Conservation (phyloP, 129 eudicot genomes). For the Lactuca sativa region DNA sequence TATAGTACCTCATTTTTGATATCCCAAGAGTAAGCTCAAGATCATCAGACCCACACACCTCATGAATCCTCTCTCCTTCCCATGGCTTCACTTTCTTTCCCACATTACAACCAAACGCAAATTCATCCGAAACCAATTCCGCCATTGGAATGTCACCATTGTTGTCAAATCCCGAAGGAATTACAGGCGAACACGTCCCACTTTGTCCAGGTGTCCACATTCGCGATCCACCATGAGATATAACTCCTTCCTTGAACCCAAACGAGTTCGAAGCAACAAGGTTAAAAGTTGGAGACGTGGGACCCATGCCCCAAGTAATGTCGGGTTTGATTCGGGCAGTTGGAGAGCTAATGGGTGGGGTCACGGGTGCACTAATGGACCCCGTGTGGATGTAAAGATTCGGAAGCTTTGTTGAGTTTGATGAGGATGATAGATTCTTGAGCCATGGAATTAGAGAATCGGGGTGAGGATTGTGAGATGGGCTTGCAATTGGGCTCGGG, state of each 20-base stretch:
- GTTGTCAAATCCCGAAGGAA: constrained; percentile 52
- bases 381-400: constrained; percentile 56
- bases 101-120: constrained; percentile 63
- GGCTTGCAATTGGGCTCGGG: constrained; percentile 75
- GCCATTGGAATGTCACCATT: constrained; percentile 62
- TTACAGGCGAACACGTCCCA: constrained; percentile 80
- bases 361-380: constrained; percentile 88
- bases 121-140: constrained; percentile 55
- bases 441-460: constrained; percentile 84
- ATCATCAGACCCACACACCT: constrained; percentile 68
- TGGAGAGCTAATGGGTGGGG: constrained; percentile 84
- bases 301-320: constrained; percentile 55
- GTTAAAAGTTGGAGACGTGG: constrained; percentile 83
- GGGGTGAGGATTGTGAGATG: constrained; percentile 43
- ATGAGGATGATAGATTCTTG: constrained; percentile 60
- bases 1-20: constrained; percentile 53
- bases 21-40: constrained; percentile 86
- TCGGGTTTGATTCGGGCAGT: constrained; percentile 48
- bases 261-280: constrained; percentile 71
- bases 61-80: constrained; percentile 96
- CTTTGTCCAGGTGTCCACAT: constrained; percentile 84
- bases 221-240: constrained; percentile 46
- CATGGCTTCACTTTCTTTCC: constrained; percentile 70
- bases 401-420: constrained; percentile 50
- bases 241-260: constrained; percentile 46